Percentiles rank a stretch among this genome's conserved stretches.
phyloP scores from a whole-genome alignment of 2,329 filamentous ascomycete genomes.

The Colletotrichum melonis region DNA sequence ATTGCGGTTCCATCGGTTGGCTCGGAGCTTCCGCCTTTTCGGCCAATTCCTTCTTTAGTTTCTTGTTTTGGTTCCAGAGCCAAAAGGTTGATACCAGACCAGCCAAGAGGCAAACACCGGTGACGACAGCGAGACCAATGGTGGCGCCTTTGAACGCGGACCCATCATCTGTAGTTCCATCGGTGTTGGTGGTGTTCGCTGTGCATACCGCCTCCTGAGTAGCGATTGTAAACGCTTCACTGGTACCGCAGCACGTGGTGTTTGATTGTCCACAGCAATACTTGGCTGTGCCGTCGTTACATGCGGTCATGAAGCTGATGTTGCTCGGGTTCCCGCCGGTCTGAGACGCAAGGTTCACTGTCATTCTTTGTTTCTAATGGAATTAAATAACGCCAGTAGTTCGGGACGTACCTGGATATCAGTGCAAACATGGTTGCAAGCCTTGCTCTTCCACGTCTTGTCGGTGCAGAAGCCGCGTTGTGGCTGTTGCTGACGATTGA shows the following conservation, averaged over 20 bases:
- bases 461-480: conserved; percentile 46
- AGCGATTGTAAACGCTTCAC: conserved; percentile 38
- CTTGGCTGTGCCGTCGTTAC: conserved; percentile 41
- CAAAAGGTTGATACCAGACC: conserved; percentile 35
- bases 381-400: too few relatives aligned
- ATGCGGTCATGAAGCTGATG: conserved; percentile 27
- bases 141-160: conserved; percentile 39
- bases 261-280: conserved; percentile 46
- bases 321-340: background rate
- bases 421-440: conserved; percentile 45
- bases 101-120: conserved; percentile 37
- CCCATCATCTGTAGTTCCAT: conserved; percentile 14
- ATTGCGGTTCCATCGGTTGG: conserved; percentile 4
- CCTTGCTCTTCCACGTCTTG: conserved; percentile 43
- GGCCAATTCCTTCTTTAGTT: conserved; percentile 32
- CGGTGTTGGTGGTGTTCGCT: conserved; percentile 4
- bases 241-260: conserved; percentile 44
- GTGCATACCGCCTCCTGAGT: conserved; percentile 38
- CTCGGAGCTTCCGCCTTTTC: conserved; percentile 3
- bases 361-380: background rate
- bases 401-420: conserved; percentile 32
- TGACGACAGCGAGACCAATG: conserved; percentile 40
- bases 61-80: conserved; percentile 39
- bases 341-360: background rate
- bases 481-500: conserved; percentile 38